Percentiles rank a stretch among this genome's conserved stretches.
Evolutionary conservation across 257 asterid genomes (phyloP).

Genomic region (Nemophila menziesii): DNA sequence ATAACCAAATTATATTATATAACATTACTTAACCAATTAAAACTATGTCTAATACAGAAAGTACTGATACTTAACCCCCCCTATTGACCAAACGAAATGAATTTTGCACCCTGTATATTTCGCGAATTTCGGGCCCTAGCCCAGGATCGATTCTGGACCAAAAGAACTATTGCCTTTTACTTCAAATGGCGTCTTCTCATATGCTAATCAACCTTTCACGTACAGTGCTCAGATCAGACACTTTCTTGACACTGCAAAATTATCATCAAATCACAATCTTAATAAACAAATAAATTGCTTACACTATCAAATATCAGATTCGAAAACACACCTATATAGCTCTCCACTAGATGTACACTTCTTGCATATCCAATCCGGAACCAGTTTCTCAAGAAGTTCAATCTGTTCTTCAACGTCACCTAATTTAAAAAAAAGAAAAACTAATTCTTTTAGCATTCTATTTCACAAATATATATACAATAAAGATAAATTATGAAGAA

Average conservation of each 20-base stretch:
- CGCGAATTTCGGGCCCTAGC: too few relatives aligned
- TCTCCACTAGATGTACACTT: constrained; percentile 54
- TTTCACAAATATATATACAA: neutral
- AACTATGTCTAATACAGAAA: too few relatives aligned
- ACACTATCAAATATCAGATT: too few relatives aligned
- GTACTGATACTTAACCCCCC: too few relatives aligned
- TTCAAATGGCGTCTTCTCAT: neutral
- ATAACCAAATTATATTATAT: too few relatives aligned
- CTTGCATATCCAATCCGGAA: constrained; percentile 76
- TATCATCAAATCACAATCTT: constrained; percentile 5
- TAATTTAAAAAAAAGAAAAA: constrained; percentile 17
- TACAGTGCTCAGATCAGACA: constrained; percentile 38
- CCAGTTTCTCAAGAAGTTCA: constrained; percentile 62
- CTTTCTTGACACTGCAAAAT: constrained; percentile 46
- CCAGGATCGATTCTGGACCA: too few relatives aligned
- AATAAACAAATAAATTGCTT: neutral
- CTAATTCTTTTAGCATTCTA: constrained; percentile 9
- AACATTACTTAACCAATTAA: too few relatives aligned
- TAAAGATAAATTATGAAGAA: constrained; percentile 7
- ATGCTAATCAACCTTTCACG: constrained; percentile 34
- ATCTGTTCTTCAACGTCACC: constrained; percentile 57
- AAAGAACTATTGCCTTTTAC: too few relatives aligned
- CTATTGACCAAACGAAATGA: too few relatives aligned
- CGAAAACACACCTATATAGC: constrained; percentile 47
- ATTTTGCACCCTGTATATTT: too few relatives aligned